Evolutionary conservation across 2,329 filamentous ascomycete species (phyloP).

Genomic region (Calonectria ilicicola): DNA sequence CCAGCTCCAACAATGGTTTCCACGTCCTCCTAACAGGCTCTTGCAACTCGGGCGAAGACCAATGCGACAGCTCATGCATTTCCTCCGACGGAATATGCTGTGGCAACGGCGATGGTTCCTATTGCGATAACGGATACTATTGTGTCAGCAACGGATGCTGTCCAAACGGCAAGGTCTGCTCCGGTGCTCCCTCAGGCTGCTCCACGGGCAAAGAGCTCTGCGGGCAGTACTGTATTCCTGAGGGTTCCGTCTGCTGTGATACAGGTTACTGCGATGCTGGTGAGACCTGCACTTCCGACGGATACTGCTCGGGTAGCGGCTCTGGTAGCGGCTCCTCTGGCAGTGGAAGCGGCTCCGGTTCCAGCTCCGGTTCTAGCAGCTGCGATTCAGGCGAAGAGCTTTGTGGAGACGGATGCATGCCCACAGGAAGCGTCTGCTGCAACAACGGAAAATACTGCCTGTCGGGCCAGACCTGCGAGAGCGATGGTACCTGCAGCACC

Average conservation of each 20-base stretch:
- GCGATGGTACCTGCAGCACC: slow-evolving; percentile 36
- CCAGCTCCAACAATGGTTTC: slow-evolving; percentile 34
- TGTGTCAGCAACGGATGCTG: slow-evolving; percentile 49
- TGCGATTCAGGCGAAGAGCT: slow-evolving; percentile 34
- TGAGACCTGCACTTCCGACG: slow-evolving; percentile 40
- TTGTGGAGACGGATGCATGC: slow-evolving; percentile 44
- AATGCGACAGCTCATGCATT: slow-evolving; percentile 49
- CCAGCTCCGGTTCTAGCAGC: slow-evolving; percentile 22
- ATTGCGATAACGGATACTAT: slow-evolving; percentile 46
- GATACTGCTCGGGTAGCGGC: slow-evolving; percentile 31
- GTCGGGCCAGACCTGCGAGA: slow-evolving; percentile 39
- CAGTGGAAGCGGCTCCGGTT: slow-evolving; percentile 34
- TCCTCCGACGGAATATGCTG: slow-evolving; percentile 46
- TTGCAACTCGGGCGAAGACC: slow-evolving; percentile 37
- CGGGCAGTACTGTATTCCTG: slow-evolving; percentile 46
- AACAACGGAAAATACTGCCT: slow-evolving; percentile 45
- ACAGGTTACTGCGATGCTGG: slow-evolving; percentile 46
- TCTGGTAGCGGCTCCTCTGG: slow-evolving; percentile 25
- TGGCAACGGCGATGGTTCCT: slow-evolving; percentile 40
- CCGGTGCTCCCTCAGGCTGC: slow-evolving; percentile 44
- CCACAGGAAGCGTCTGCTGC: slow-evolving; percentile 43
- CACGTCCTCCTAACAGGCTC: slow-evolving; percentile 29
- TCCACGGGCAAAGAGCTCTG: slow-evolving; percentile 40
- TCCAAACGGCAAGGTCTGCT: slow-evolving; percentile 45
- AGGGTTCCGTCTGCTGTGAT: slow-evolving; percentile 46